A percentile compares a stretch with the other conserved stretches of the same genome.
These are phyloP conservation scores for Dothistroma septosporum DNA, from an alignment of 2,329 filamentous ascomycete genomes.

Conservation along the genomic window DNA sequence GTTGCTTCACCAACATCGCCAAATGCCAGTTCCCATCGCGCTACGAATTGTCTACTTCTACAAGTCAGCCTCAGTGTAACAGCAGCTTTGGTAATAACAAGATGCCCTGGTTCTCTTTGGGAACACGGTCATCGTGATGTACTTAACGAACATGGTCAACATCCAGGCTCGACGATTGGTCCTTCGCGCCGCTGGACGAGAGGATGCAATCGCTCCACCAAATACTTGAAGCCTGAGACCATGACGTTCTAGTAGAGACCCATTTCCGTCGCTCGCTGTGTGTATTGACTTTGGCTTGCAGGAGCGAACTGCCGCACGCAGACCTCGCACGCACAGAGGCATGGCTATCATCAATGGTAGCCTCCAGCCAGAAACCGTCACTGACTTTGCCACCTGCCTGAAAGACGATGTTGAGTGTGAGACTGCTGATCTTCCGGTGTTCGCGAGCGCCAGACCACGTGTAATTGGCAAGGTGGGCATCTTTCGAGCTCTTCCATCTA, in stretches of 20 bases:
- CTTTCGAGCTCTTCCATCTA: neutral
- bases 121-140: neutral
- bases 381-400: conserved; percentile 5
- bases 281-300: neutral
- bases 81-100: neutral
- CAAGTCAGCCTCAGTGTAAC: no score
- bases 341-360: conserved; percentile 1
- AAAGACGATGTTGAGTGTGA: neutral
- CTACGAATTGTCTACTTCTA: no score
- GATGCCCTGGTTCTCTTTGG: neutral
- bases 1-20: neutral
- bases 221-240: neutral
- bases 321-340: neutral
- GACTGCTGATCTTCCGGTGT: neutral
- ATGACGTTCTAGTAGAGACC: conserved; percentile 3
- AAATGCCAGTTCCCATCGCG: no score
- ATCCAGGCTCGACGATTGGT: neutral
- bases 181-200: neutral
- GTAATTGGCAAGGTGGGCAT: conserved; percentile 5
- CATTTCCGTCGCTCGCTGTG: neutral
- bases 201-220: conserved; percentile 1
- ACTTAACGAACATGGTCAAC: neutral
- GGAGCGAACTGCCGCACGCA: conserved; percentile 4
- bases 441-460: neutral
- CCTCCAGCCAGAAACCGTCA: neutral